A percentile compares a stretch with the other conserved stretches of the same genome.
Evolutionary conservation across 176 grass and related monocot genomes (phyloP).

Genomic region (Pharus latifolius): DNA sequence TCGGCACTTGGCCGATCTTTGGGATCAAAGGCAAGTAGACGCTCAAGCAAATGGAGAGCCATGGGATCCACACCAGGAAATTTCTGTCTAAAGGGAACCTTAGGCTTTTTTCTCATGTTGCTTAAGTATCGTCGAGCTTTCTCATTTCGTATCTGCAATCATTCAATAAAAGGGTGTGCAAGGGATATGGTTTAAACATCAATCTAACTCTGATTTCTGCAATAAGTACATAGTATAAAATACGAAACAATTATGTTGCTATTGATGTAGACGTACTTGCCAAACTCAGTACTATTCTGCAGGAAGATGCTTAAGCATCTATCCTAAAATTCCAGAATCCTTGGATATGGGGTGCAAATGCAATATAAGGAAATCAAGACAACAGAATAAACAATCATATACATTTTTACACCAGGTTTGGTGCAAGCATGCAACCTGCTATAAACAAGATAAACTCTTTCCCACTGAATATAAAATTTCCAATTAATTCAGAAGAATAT

Average conservation of each 20-base stretch:
- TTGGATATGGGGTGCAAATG: not conserved
- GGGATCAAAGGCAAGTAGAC: constrained; percentile 85
- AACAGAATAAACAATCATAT: constrained; percentile 3
- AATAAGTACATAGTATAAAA: not conserved
- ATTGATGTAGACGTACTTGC: not conserved
- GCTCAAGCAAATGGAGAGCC: constrained; percentile 72
- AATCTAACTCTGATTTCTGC: not conserved
- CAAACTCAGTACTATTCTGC: not conserved
- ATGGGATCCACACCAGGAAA: constrained; percentile 70
- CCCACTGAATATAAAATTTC: no score
- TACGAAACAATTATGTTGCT: not conserved
- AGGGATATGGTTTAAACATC: not conserved
- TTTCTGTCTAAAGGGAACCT: constrained; percentile 62
- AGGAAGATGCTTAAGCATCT: not conserved
- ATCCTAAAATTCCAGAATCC: not conserved
- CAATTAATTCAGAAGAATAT: no score
- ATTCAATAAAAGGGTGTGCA: not conserved
- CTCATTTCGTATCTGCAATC: constrained; percentile 74
- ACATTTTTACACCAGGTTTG: no score
- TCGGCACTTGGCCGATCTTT: constrained; percentile 74
- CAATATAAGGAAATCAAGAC: not conserved
- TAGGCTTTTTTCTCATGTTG: constrained; percentile 78
- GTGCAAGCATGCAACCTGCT: no score
- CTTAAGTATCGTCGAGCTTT: constrained; percentile 82
- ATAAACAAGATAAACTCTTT: no score